Percentiles rank a stretch among this genome's conserved stretches.
Evolutionary conservation across 148 eudicot genomes (phyloP).

Genomic region (Oxyria digyna): DNA sequence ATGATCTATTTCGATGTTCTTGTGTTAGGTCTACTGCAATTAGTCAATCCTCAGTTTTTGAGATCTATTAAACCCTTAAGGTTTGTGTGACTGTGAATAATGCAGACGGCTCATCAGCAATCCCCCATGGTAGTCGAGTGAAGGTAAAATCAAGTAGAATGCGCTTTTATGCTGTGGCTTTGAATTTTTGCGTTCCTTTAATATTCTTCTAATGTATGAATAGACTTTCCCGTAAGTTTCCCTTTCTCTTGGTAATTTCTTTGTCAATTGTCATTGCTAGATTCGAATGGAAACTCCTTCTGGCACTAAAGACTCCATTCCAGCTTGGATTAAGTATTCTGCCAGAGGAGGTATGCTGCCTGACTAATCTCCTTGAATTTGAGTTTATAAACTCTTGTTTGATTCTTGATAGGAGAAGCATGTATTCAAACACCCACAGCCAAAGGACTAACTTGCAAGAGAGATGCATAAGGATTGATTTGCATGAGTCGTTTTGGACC

Average conservation of each 20-base stretch:
- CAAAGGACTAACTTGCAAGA: conserved; percentile 72
- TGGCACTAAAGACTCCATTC: conserved; percentile 93
- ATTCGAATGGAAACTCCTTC: conserved; percentile 97
- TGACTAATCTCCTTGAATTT: background rate
- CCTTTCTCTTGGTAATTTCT: background rate
- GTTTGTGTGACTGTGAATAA: no score
- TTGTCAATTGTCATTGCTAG: conserved; percentile 26
- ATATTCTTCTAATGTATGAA: background rate
- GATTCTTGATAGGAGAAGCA: conserved; percentile 58
- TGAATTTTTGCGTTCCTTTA: background rate
- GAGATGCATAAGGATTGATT: conserved; percentile 80
- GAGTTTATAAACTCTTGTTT: background rate
- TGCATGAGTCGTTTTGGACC: no score
- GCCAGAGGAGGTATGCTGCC: conserved; percentile 69
- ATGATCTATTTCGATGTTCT: no score
- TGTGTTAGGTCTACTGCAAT: no score
- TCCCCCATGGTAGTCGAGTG: conserved; percentile 96
- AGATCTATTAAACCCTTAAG: no score
- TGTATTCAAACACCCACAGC: conserved; percentile 79
- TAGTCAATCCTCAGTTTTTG: no score
- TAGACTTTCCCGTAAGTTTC: background rate
- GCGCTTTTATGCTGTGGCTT: background rate
- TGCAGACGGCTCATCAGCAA: conserved; percentile 89
- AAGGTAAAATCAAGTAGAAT: conserved; percentile 40
- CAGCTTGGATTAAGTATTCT: conserved; percentile 96